Conservation (phyloP, 75 land plant genomes). For the Cupressus sempervirens region DNA sequence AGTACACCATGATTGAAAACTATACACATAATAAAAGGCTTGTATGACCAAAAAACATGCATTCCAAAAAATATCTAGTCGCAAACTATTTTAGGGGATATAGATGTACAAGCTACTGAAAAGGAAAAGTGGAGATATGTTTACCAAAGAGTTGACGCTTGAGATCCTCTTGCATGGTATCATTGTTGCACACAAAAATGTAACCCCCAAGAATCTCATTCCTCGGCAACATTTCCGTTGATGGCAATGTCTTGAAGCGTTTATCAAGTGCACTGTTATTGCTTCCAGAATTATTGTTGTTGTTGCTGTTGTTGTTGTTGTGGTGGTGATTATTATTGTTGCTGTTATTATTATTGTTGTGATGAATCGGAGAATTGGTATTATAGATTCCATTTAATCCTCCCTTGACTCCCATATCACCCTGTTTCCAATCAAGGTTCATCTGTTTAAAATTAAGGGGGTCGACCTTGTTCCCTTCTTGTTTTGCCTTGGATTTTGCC, state of each 20-base stretch:
- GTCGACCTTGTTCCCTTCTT: conserved; percentile 55
- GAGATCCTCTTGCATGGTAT: conserved; percentile 97
- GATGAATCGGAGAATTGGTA: conserved; percentile 36
- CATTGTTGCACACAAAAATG: conserved; percentile 98
- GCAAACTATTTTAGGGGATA: background rate
- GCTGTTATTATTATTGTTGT: conserved; percentile 14
- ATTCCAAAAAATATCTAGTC: background rate
- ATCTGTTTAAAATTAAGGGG: conserved; percentile 39
- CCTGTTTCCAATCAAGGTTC: conserved; percentile 40
- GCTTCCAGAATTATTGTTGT: conserved; percentile 17
- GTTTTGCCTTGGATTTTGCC: conserved; percentile 31
- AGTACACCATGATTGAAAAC: background rate
- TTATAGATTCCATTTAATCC: conserved; percentile 33
- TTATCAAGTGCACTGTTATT: conserved; percentile 54
- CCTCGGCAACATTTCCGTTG: conserved; percentile 81
- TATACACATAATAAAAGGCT: background rate
- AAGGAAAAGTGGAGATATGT: background rate
- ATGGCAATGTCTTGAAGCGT: conserved; percentile 89
- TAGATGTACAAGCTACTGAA: background rate
- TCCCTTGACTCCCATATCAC: conserved; percentile 28
- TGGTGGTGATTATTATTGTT: conserved; percentile 3
- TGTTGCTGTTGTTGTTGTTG: conserved; percentile 16
- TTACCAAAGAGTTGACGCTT: conserved; percentile 97
- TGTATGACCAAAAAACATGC: background rate
- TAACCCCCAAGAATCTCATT: conserved; percentile 93